Evolutionary conservation across 2,329 filamentous ascomycete species (phyloP).

Genomic region (Dryadomyces quercus-mongolicae): DNA sequence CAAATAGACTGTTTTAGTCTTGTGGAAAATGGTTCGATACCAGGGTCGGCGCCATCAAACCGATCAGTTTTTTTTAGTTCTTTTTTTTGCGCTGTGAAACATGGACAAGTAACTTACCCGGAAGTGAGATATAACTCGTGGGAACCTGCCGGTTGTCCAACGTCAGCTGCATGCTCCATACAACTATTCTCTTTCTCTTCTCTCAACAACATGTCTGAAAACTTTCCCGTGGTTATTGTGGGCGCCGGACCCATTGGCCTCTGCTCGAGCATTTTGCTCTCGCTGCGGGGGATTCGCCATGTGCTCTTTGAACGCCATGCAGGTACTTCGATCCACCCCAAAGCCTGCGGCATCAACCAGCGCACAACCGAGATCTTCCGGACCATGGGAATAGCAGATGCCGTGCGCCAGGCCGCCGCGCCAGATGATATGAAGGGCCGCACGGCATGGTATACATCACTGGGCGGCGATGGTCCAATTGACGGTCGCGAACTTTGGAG

Average conservation of each 20-base stretch:
- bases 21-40: background rate
- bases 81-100: background rate
- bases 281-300: slow-evolving; percentile 23
- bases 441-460: background rate
- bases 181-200: background rate
- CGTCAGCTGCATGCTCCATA: background rate
- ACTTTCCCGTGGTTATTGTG: slow-evolving; percentile 25
- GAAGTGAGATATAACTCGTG: background rate
- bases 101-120: background rate
- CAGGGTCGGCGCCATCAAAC: background rate
- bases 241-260: slow-evolving; percentile 33
- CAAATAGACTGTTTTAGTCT: too few relatives aligned
- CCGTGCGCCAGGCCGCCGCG: background rate
- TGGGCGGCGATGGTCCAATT: background rate
- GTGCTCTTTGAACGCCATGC: background rate
- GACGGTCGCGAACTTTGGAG: slow-evolving; percentile 1
- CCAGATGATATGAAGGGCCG: slow-evolving; percentile 1
- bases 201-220: background rate
- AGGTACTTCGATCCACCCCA: slow-evolving; percentile 19
- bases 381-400: background rate
- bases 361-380: slow-evolving; percentile 3
- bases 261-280: slow-evolving; percentile 26
- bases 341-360: slow-evolving; percentile 10
- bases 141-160: background rate
- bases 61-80: background rate